Conservation (phyloP, 805 yeast species). For the Candida stauntonica region DNA sequence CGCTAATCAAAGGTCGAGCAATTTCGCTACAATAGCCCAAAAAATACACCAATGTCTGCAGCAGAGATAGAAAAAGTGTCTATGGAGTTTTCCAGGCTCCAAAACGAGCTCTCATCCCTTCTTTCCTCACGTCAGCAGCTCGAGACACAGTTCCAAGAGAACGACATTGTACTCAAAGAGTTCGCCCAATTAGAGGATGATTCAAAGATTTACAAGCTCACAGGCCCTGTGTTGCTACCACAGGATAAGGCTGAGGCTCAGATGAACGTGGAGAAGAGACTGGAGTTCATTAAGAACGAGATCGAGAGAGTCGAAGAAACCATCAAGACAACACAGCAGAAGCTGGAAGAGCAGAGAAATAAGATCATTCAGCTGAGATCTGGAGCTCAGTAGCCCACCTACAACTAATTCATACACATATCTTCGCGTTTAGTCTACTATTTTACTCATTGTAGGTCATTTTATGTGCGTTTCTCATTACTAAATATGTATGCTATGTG, state of each 20-base stretch:
- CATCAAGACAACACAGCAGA: conserved; percentile 50
- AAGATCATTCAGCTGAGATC: conserved; percentile 46
- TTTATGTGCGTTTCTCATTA: background rate
- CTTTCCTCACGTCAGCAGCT: conserved; percentile 75
- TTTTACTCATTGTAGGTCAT: no score
- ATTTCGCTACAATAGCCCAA: no score
- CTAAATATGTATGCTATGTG: background rate
- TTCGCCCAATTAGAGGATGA: conserved; percentile 61
- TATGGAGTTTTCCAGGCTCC: conserved; percentile 41
- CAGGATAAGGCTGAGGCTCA: conserved; percentile 83
- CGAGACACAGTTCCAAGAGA: conserved; percentile 94
- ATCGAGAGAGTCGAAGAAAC: conserved; percentile 72
- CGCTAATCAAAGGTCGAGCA: no score
- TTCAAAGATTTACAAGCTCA: conserved; percentile 78
- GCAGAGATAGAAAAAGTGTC: conserved; percentile 41
- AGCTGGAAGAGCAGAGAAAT: conserved; percentile 56
- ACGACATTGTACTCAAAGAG: conserved; percentile 82
- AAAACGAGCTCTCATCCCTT: conserved; percentile 44
- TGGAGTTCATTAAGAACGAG: conserved; percentile 81
- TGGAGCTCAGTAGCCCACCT: conserved; percentile 3
- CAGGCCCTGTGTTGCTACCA: conserved; percentile 90
- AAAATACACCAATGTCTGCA: no score
- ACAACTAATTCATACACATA: conserved; percentile 2
- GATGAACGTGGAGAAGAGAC: conserved; percentile 78
- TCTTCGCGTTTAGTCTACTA: no score